These are phyloP conservation scores for Baudoinia panamericana DNA, from an alignment of 495 filamentous ascomycete genomes.

Conservation along the genomic window DNA sequence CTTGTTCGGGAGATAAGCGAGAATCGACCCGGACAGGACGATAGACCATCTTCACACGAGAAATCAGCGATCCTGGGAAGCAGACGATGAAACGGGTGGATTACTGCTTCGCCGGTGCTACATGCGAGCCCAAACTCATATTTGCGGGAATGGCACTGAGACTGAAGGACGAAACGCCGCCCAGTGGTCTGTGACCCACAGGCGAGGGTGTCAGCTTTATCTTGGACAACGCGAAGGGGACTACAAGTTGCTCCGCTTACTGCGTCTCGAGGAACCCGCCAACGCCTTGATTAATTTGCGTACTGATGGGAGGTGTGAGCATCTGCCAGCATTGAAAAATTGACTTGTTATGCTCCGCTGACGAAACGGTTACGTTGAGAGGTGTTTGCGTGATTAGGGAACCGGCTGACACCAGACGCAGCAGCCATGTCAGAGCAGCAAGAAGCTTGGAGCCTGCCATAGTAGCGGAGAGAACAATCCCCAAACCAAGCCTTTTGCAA, in stretches of 20 bases:
- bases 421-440: too few relatives aligned
- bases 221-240: too few relatives aligned
- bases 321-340: constrained; percentile 4
- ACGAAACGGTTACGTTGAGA: background rate
- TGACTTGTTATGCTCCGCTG: background rate
- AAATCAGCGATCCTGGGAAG: background rate
- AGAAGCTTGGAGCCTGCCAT: too few relatives aligned
- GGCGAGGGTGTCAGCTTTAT: too few relatives aligned
- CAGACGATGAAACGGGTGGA: background rate
- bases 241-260: too few relatives aligned
- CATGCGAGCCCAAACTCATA: background rate
- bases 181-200: background rate
- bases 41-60: background rate
- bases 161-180: background rate
- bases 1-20: background rate
- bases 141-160: background rate
- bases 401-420: too few relatives aligned
- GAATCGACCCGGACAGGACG: constrained; percentile 2
- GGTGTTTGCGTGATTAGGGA: too few relatives aligned
- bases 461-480: too few relatives aligned
- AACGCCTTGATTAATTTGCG: background rate
- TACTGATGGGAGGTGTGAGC: background rate
- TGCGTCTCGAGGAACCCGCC: too few relatives aligned
- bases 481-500: too few relatives aligned
- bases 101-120: constrained; percentile 1